Evolutionary conservation across 1,139 yeast species (phyloP), one percentile per base, ranked within the genome.

Genomic region (Debaryomycetaceae sp.): DNA sequence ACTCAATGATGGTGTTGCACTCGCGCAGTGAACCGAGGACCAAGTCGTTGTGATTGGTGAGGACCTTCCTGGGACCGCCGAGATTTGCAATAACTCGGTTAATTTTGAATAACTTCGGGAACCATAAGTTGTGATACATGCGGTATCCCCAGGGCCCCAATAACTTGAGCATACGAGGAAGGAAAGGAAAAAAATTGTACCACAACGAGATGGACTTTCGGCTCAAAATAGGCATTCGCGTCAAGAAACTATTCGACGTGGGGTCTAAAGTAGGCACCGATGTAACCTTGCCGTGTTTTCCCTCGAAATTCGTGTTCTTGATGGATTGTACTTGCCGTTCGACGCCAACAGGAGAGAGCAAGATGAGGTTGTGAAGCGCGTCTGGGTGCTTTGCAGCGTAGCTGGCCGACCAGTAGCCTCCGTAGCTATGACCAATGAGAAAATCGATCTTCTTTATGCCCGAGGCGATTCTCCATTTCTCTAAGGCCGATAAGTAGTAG

Each of bases 301-400:
- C 32, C 8, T 43, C 38, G 7, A 52, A 52, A 41, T 55, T 48
- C 1, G 66, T 70, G 43, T 79, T 78, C 22, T 78, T 72, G 2
- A 83, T 62, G 0, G 89, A 82, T 53, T 73, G 81, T 1, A 83
- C 78, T 41, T 79, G 80, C 39, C 87, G 69, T 50, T 87, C 95
- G 17, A 92, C 86, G 0, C 97, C 98, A 0, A 91, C 95, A 0
- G 98, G 98, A 1, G 96, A 86, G 2, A 87, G 81, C 30, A 92
- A 68, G 28, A 88, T 73, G 44, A 92, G 67, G 46, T 79, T 78
- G 18, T 77, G 67, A n/a, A 92, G 73, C 3, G 73, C 68, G 1
- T 75, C 67, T 0, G 96, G 94, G 41, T 62, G 47, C 38, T 47
- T 60, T 13, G 66, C 49, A 0, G 74, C 58, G 48, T 67, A 72